Base-by-base conservation (phyloP, 139 green algal species). In the Yamagishiella unicocca region DNA sequence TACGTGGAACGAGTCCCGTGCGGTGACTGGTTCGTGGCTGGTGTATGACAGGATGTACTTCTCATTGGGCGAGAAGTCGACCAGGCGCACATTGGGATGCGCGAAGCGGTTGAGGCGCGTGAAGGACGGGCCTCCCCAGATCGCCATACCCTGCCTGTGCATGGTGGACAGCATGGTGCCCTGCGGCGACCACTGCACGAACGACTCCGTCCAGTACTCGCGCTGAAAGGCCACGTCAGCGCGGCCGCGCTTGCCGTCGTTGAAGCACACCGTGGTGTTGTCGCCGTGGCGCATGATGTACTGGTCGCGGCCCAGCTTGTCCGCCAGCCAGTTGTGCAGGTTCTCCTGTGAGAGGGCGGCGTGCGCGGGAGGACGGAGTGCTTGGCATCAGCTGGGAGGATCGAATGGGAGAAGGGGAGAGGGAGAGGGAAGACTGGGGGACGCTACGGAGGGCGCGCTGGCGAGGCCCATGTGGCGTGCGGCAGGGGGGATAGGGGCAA, bases 241-340 rank as follows among this genome's bases (percentile, higher is more conserved):
- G 35, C 87, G 72, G 31, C 50, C 70, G 40, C 90, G 90, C 85
- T 95, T 93, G 54, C 93, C 90, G 75, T 98, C 96, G 79, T 98
- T 98, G 95, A 94, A 98, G 80, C 90, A 92, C 22, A 98, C 83
- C 86, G 96, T 93, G 7, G 97, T 98, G 71, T 98, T 94, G 77
- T 98, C 96, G 37, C 92, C 93, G 85, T 96, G 96, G 38, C 97
- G 92, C 29, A 98, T 93, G 25, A 94, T 92, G 89, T 99, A 99
- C 94, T 99, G 98, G 89, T 99, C 98, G 12, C 98, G 94, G 0
- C 95, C 97, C 43, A 96, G 90, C 89, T 94, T 93, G 93, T 99
- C 98, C 42, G 95, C 88, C 90, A 99, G 92, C 96, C 96, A 99
- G 53, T 54, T 91, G 82, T 96, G 90, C 83, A 99, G 89, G 87